Evolutionary conservation across 2,329 filamentous ascomycete genomes (phyloP).

Genomic region (Botryosphaeria agaves): DNA sequence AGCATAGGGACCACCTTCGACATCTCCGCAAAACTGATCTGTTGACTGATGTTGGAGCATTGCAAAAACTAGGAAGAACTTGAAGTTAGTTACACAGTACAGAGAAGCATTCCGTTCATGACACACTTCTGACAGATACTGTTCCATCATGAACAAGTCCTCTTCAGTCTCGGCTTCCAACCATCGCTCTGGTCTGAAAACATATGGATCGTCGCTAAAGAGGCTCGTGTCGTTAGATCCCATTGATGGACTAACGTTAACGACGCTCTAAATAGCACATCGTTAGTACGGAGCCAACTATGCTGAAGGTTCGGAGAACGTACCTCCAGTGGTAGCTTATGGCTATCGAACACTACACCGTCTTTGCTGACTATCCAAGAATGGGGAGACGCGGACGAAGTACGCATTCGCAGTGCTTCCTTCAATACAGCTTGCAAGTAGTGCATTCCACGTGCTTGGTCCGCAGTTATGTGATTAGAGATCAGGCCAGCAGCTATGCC

Average conservation of each 20-base stretch:
- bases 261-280: not conserved
- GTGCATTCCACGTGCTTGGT: conserved; percentile 1
- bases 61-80: too few relatives aligned
- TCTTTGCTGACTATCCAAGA: not conserved
- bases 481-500: not conserved
- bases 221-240: conserved; percentile 6
- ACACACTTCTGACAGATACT: not conserved
- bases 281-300: not conserved
- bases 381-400: conserved; percentile 1
- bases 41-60: not conserved
- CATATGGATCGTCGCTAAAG: conserved; percentile 6
- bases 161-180: conserved; percentile 3
- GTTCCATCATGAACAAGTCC: not conserved
- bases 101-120: too few relatives aligned
- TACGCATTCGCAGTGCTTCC: conserved; percentile 1
- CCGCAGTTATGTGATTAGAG: conserved; percentile 1
- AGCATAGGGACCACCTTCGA: not conserved
- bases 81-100: too few relatives aligned
- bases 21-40: not conserved
- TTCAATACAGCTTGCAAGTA: conserved; percentile 1
- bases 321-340: not conserved
- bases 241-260: conserved; percentile 7
- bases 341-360: not conserved
- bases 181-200: conserved; percentile 9
- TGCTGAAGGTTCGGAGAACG: not conserved